Evolutionary conservation across 768 basidiomycete genomes (phyloP), one percentile per base, ranked within the genome.

Genomic region (Termitomyces sp.): DNA sequence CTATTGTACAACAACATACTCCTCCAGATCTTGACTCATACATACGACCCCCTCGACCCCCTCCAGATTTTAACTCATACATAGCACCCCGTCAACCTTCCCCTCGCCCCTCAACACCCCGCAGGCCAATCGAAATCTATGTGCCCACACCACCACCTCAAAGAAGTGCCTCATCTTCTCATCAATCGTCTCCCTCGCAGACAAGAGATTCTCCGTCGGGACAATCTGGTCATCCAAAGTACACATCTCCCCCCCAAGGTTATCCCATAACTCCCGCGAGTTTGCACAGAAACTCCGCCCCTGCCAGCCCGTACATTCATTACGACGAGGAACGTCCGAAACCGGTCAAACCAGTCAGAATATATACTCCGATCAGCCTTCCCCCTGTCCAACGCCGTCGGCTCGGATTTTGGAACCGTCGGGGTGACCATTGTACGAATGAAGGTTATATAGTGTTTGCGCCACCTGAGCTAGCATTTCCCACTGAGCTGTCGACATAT

Each of bases 361-460:
- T 59, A 47, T 62, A 53, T 55, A 67, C 15, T 60, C 62, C 59
- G 11, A 31, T 58, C 65, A n/a, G 34, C 58, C 70, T 71, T 47
- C 75, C 73, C 13, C 60, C 69, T 18, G 58, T 55, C 54, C 71
- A 34, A 66, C 60, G 60, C 22, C 54, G 46, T 18, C 73, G 76
- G 58, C 54, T 75, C 9, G 89, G 89, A 1, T 83, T 75, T 63
- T 91, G 89, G 89, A 91, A 91, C 63, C 67, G 79, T n/a, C 82
- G 88, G 1, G 89, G 89, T 0, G 89, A 91, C 67, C 82, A 89
- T 63, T 77, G 88, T 52, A 87, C 85, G 22, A 54, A 68, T 22
- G 70, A 75, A 20, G 77, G 78, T 49, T 85, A 73, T 63, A 75
- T 89, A 61, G 88, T 91, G 33, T 89, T 85, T 57, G 88, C 86